Base-by-base conservation (phyloP, 306 rosid genomes). In the Cucumis hystrix region DNA sequence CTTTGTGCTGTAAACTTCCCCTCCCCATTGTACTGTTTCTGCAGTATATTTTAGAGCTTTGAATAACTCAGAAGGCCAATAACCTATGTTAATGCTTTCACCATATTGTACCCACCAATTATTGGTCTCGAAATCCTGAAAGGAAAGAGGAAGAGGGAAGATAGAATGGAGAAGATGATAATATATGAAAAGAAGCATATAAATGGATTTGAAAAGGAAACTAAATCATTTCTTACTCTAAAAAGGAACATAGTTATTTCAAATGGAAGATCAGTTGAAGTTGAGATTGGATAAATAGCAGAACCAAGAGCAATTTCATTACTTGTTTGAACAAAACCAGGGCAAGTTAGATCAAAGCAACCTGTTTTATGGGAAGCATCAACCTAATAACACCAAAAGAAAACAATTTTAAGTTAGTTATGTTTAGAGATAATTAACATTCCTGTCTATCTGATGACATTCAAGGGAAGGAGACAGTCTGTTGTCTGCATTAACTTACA, bases 41-140 rank as follows among this genome's bases (percentile, higher is more conserved):
- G 94, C 97, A 10, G 83, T 74, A 18, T 70, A 66, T 9, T 65
- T 18, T 49, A 89, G 52, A 3, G 61, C 57, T 1, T 16, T 0
- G 54, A 91, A 88, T 63, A 91, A 58, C 74, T 86, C 89, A 1
- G 75, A 20, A 8, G 92, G 97, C 94, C 94, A 91, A 75, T 91
- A 91, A 6, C 94, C 91, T 56, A 89, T 80, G 65, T 78, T 81
- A 15, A 71, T 81, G 41, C 78, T 77, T 76, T 85, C 89, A 40
- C 85, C 89, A 61, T 86, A 91, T 67, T 86, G 91, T 80, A 89
- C 82, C 93, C 93, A 91, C 93, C 92, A 91, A 52, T 86, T 86
- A 69, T 73, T 81, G 52, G 93, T 89, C 12, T 7, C 0, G 0
- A 85, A 86, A 45, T 89, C 93, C 97, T 91, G 28, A 35, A 35